A percentile compares a stretch with the other conserved stretches of the same genome.
phyloP scores from a whole-genome alignment of 2,329 filamentous ascomycete genomes.

The Venturia effusa region DNA sequence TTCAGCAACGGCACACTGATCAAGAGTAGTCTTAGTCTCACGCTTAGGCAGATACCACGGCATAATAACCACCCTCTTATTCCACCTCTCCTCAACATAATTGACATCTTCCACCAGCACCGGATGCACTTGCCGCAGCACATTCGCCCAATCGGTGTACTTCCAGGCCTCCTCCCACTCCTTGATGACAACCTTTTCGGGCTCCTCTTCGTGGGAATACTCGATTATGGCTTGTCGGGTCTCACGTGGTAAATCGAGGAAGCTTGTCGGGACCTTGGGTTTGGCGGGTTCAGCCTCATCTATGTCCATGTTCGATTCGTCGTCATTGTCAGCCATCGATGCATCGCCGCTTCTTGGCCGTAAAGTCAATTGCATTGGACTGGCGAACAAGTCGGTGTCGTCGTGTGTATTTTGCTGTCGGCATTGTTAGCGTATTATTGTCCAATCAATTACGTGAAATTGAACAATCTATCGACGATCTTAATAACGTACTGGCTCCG shows the following conservation, averaged over 20 bases:
- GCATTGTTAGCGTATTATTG: neutral
- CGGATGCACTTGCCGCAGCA: neutral
- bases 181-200: neutral
- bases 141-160: neutral
- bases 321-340: neutral
- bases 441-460: neutral
- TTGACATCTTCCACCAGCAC: neutral
- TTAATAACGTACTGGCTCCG: neutral
- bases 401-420: neutral
- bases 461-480: neutral
- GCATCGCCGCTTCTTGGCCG: neutral
- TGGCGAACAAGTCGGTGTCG: neutral
- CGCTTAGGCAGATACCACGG: neutral
- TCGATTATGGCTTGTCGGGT: neutral
- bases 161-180: neutral
- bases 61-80: neutral
- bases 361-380: neutral
- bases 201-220: neutral
- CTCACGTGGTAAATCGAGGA: constrained; percentile 1
- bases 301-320: neutral
- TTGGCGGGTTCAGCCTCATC: neutral
- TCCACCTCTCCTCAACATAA: neutral
- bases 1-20: too few species aligned
- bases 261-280: neutral
- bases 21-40: neutral